Base-by-base conservation (phyloP, 2,329 filamentous ascomycete species). In the Pseudogymnoascus sp. region DNA sequence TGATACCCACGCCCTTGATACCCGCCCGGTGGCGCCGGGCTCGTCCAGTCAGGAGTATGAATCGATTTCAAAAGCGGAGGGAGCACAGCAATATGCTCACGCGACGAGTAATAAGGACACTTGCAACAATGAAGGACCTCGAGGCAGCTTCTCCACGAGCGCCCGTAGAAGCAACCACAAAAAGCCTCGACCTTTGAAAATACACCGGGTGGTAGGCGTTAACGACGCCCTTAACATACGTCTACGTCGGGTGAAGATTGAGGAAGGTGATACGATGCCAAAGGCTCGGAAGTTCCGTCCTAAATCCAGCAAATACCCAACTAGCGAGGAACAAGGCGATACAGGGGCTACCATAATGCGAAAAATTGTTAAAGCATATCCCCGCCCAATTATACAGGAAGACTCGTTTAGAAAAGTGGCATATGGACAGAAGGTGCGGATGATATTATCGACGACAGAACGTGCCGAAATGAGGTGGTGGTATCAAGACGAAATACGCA, bases 341-440 rank as follows among this genome's bases (percentile, higher is more conserved):
- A 16, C 51, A 34, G 51, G 51, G 13, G 51, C 28, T 34, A 36
- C n/a, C 28, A 57, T 57, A 6, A 21, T 57, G 11, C 51, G 51
- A 36, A 21, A 14, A 7, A 34, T 57, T 3, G 16, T 57, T 36
- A 16, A 3, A 21, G 51, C 28, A 34, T 57, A 34, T 34, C 51
- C 51, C 5, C 6, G 16, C 51, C 28, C 51, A 36, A 19, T 36
- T 36, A 34, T 21, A 19, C 16, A 34, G 28, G 2, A 34, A 13
- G 6, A 36, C 10, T 14, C 16, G 51, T 57, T 57, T 7, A 57
- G 51, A 36, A 57, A 57, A 57, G 28, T 57, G 5, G 5, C 51
- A 57, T 57, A 57, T 57, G 51, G 51, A 34, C n/a, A 57, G 51
- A 57, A 57, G 28, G 51, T 57, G n/a, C 51, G 51, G 10, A 36